phyloP scores from a whole-genome alignment of 2,329 filamentous ascomycete genomes.

The Lachnellula subtilissima region DNA sequence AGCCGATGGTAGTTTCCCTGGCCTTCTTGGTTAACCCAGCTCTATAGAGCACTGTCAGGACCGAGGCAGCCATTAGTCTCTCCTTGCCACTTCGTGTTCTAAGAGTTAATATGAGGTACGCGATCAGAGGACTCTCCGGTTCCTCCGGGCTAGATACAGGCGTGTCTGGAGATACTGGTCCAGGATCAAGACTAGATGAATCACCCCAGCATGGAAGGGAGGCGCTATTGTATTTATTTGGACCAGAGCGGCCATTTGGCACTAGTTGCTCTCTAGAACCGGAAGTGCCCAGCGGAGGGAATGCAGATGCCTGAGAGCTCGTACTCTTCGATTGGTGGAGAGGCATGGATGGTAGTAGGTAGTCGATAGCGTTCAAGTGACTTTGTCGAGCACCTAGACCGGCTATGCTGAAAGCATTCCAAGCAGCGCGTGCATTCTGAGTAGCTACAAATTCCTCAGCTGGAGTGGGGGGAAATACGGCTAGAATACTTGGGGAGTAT shows the following conservation, averaged over 20 bases:
- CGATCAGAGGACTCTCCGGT: slow-evolving; percentile 64
- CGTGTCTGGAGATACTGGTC: slow-evolving; percentile 12
- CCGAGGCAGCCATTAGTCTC: slow-evolving; percentile 62
- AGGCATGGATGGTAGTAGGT: slow-evolving; percentile 55
- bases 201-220: slow-evolving; percentile 21
- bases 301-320: slow-evolving; percentile 39
- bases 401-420: slow-evolving; percentile 49
- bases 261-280: slow-evolving; percentile 35
- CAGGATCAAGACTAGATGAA: slow-evolving; percentile 11
- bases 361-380: slow-evolving; percentile 56
- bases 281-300: slow-evolving; percentile 49
- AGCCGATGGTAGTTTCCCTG: slow-evolving; percentile 59
- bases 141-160: slow-evolving; percentile 46
- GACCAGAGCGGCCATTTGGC: slow-evolving; percentile 17
- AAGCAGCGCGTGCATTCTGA: slow-evolving; percentile 45
- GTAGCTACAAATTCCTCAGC: slow-evolving; percentile 45
- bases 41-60: slow-evolving; percentile 66
- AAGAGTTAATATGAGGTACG: slow-evolving; percentile 65
- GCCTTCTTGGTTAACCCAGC: slow-evolving; percentile 60
- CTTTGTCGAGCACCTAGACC: slow-evolving; percentile 35
- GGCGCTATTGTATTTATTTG: slow-evolving; percentile 17
- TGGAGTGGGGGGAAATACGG: slow-evolving; percentile 56
- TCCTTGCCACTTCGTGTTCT: slow-evolving; percentile 53
- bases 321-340: slow-evolving; percentile 36
- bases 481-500: slow-evolving; percentile 63